Evolutionary conservation across 306 rosid genomes (phyloP), one percentile per base, ranked within the genome.

Genomic region (Glycine tomentella): DNA sequence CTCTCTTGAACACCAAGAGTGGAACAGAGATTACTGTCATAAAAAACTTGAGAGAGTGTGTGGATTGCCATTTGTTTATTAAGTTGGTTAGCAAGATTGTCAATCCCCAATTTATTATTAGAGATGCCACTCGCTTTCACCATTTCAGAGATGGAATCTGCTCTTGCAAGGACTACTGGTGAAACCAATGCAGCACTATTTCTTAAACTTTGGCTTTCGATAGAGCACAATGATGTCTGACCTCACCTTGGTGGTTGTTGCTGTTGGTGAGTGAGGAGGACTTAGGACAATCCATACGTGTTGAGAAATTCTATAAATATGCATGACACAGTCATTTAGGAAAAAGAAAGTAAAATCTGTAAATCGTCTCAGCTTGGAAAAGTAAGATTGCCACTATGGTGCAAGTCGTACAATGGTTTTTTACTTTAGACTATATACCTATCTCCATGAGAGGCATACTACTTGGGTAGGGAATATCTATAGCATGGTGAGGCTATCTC

Each of bases 121-220:
- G 97, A 88, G 99, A 95, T 53, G 91, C 97, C 12, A 90, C 95
- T 59, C 93, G 97, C 67, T 95, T 95, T 75, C 99, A 95, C 83
- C 95, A 89, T 88, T 92, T 95, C 77, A 84, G 84, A 64, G 81
- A 91, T 34, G 99, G 99, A 5, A 25, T 79, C 44, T 92, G 99
- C 84, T 92, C 97, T 79, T 93, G 99, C 88, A 92, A 85, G 80
- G 97, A 92, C 79, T 95, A 89, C 78, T 95, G 98, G 97, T 92
- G 83, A 84, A 75, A 49, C 34, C 52, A 74, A 44, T 73, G 77
- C 50, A 8, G 17, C 57, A 10, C 20, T 11, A 4, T 46, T 83
- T 55, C 17, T 42, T 72, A 36, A 57, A 57, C 40, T 15, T 25
- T 59, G 77, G 63, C 50, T 14, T 72, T 67, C 34, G 45, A 73